Conservation (phyloP, 495 filamentous ascomycete species). For the Chaetomium tenue region DNA sequence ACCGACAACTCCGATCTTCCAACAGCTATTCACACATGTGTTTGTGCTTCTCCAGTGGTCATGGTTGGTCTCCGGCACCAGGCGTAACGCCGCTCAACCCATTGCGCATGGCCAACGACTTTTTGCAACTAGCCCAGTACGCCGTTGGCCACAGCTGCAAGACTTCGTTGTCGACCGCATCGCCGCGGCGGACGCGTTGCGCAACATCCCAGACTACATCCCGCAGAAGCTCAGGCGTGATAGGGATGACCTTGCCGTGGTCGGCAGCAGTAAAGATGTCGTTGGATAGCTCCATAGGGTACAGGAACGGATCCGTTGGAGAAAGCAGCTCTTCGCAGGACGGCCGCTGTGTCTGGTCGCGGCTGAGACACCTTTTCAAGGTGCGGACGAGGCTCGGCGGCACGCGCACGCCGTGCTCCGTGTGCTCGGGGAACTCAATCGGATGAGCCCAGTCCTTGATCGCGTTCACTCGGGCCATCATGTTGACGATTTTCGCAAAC, state of each 20-base stretch:
- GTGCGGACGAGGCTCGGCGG: constrained; percentile 69
- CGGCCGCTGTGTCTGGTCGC: constrained; percentile 73
- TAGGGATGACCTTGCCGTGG: constrained; percentile 61
- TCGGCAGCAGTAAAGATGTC: constrained; percentile 40
- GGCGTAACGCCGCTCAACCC: background rate
- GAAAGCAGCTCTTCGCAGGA: constrained; percentile 73
- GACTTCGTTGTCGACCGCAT: constrained; percentile 68
- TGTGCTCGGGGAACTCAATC: constrained; percentile 76
- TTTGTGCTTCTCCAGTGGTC: background rate
- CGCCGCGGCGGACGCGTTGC: constrained; percentile 63
- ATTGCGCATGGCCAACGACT: constrained; percentile 16
- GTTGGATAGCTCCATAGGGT: constrained; percentile 60
- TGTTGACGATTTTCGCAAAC: constrained; percentile 86
- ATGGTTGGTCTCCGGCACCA: background rate
- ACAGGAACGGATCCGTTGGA: constrained; percentile 72
- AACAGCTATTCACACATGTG: background rate
- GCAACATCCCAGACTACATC: constrained; percentile 76
- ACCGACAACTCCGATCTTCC: background rate
- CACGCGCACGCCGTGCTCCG: constrained; percentile 69
- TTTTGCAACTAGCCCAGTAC: constrained; percentile 55
- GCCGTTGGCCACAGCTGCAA: constrained; percentile 64
- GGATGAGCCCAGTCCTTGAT: constrained; percentile 84
- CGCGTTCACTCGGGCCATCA: constrained; percentile 68
- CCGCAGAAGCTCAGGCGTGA: constrained; percentile 72
- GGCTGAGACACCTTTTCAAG: constrained; percentile 73